phyloP scores from a whole-genome alignment of 2,329 filamentous ascomycete genomes.

The Cladosporium austrohemisphaericum region DNA sequence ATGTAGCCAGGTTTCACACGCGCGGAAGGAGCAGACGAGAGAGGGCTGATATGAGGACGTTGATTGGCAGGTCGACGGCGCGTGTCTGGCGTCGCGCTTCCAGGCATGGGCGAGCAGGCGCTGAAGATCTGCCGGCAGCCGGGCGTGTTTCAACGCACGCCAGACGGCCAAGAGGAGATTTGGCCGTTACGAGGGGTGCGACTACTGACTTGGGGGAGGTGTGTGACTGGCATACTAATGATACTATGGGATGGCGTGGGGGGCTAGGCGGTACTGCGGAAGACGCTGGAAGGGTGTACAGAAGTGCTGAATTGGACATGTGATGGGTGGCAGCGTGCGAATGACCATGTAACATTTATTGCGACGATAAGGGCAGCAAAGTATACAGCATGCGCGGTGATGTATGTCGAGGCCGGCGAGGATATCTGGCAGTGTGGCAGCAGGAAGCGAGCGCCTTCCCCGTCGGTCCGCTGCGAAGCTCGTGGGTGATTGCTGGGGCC shows the following conservation, averaged over 20 bases:
- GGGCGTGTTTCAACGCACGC: slow-evolving; percentile 7
- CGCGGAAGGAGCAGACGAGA: not conserved
- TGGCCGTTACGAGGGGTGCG: slow-evolving; percentile 7
- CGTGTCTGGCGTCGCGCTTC: not conserved
- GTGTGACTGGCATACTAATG: not conserved
- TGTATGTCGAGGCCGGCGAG: too few relatives aligned
- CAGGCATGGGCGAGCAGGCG: too few relatives aligned
- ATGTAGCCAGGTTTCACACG: slow-evolving; percentile 12
- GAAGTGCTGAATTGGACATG: not conserved
- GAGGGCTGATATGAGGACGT: not conserved
- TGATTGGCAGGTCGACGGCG: slow-evolving; percentile 1
- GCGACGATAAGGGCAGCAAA: too few relatives aligned
- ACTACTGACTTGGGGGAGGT: not conserved
- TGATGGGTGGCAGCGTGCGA: not conserved
- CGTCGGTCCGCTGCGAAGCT: too few relatives aligned
- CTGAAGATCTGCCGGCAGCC: slow-evolving; percentile 15
- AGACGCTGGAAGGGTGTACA: not conserved
- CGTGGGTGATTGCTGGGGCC: too few relatives aligned
- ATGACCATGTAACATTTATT: too few relatives aligned
- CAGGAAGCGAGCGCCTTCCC: too few relatives aligned
- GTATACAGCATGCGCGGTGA: not conserved
- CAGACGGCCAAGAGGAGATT: slow-evolving; percentile 7
- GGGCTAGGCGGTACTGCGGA: slow-evolving; percentile 13
- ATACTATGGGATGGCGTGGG: too few relatives aligned
- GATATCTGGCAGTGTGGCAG: too few relatives aligned